phyloP scores from a whole-genome alignment of 1,139 yeast species.

The Tardiomyces blankii region DNA sequence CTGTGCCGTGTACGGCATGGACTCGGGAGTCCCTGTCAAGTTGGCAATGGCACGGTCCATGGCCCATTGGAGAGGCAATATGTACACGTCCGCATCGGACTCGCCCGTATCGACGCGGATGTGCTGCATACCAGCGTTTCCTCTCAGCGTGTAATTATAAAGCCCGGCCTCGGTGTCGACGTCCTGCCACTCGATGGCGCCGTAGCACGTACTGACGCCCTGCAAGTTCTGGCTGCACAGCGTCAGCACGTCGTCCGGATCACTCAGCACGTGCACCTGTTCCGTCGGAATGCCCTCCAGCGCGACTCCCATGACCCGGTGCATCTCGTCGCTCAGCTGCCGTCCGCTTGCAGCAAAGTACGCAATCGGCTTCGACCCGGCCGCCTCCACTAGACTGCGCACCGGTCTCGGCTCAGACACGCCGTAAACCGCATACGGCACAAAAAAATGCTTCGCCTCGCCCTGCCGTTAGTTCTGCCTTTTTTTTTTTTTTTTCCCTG shows the following conservation, averaged over 20 bases:
- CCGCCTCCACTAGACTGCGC: slow-evolving; percentile 13
- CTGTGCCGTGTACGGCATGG: slow-evolving; percentile 22
- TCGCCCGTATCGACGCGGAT: slow-evolving; percentile 17
- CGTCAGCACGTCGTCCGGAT: slow-evolving; percentile 16
- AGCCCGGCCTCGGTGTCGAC: slow-evolving; percentile 11
- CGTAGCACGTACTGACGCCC: slow-evolving; percentile 25
- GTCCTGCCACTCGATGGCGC: slow-evolving; percentile 26
- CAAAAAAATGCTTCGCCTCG: slow-evolving; percentile 22
- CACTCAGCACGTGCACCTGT: slow-evolving; percentile 16
- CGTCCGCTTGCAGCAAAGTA: slow-evolving; percentile 16
- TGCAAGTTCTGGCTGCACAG: slow-evolving; percentile 23
- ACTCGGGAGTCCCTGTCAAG: slow-evolving; percentile 17
- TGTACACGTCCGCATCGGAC: slow-evolving; percentile 20
- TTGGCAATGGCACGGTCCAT: slow-evolving; percentile 25
- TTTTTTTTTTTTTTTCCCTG: not conserved
- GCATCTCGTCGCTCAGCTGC: slow-evolving; percentile 19
- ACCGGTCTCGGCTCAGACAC: slow-evolving; percentile 20
- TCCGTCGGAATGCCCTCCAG: slow-evolving; percentile 18
- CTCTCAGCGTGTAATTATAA: slow-evolving; percentile 27
- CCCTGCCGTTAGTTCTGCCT: slow-evolving; percentile 10
- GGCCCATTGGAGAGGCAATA: slow-evolving; percentile 28
- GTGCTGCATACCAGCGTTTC: slow-evolving; percentile 21
- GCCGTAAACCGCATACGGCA: slow-evolving; percentile 23
- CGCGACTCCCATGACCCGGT: slow-evolving; percentile 17
- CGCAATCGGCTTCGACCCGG: slow-evolving; percentile 18